phyloP scores from a whole-genome alignment of 2,329 filamentous ascomycete genomes.

The Ophiobolus disseminans region DNA sequence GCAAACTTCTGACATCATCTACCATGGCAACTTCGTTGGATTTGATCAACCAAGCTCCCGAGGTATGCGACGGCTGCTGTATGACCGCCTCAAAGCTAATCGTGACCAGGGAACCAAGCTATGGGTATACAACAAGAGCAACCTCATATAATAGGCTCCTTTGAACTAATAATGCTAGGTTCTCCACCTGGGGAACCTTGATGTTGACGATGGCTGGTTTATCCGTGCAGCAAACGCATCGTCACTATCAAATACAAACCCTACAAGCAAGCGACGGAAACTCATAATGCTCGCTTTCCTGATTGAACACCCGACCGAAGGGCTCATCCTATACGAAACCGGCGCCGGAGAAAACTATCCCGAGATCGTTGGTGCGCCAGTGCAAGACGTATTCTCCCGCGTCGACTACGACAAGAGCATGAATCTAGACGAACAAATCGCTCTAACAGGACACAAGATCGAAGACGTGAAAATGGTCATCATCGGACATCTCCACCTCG shows the following conservation, averaged over 20 bases:
- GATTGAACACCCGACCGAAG: slow-evolving; percentile 42
- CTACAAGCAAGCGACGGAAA: slow-evolving; percentile 32
- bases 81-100: not conserved
- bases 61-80: slow-evolving; percentile 7
- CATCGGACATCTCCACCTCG: slow-evolving; percentile 48
- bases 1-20: not conserved
- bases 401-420: slow-evolving; percentile 32
- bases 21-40: slow-evolving; percentile 19
- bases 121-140: slow-evolving; percentile 31
- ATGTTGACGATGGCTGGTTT: slow-evolving; percentile 48
- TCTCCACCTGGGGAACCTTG: slow-evolving; percentile 45
- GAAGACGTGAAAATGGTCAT: slow-evolving; percentile 47
- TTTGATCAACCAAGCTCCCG: slow-evolving; percentile 25
- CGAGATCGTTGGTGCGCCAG: slow-evolving; percentile 33
- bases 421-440: slow-evolving; percentile 33
- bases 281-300: slow-evolving; percentile 40
- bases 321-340: slow-evolving; percentile 48
- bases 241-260: slow-evolving; percentile 37
- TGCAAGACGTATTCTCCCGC: slow-evolving; percentile 44
- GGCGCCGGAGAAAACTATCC: slow-evolving; percentile 44
- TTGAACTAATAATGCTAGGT: slow-evolving; percentile 21
- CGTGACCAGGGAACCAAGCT: slow-evolving; percentile 42
- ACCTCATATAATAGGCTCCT: not conserved
- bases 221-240: slow-evolving; percentile 39
- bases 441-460: slow-evolving; percentile 42